Percentiles rank a stretch among this genome's conserved stretches.
Evolutionary conservation across 352 stramenopile genomes (phyloP).

Genomic region (Pythium aquatile): DNA sequence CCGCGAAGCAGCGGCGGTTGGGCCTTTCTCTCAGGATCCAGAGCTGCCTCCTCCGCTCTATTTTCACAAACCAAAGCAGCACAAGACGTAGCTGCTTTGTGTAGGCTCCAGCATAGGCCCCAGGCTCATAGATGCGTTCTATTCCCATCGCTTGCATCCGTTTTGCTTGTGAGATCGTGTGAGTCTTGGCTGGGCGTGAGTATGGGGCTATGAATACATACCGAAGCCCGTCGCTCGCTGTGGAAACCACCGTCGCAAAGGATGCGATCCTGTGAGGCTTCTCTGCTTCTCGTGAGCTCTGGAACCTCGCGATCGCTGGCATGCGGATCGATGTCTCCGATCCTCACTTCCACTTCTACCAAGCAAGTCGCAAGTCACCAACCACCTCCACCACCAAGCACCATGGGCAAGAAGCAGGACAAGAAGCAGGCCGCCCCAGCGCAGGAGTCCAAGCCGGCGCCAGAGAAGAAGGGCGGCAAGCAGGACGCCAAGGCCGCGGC

Average conservation of each 20-base stretch:
- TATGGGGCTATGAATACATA: neutral
- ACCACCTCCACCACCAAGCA: slow-evolving; percentile 3
- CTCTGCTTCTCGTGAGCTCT: neutral
- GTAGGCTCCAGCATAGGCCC: neutral
- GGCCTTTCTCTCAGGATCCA: neutral
- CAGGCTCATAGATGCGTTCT: neutral
- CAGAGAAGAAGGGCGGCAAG: slow-evolving; percentile 21
- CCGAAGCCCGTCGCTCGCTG: too few species aligned
- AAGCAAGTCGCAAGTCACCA: slow-evolving; percentile 6
- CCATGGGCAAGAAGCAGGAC: slow-evolving; percentile 3
- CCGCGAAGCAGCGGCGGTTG: neutral
- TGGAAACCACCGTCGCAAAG: neutral
- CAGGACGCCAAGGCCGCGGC: slow-evolving; percentile 12
- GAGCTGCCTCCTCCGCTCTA: slow-evolving; percentile 21
- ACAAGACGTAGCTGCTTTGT: neutral
- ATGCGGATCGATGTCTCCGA: neutral
- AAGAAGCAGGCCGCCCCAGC: slow-evolving; percentile 2
- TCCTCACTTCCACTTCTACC: slow-evolving; percentile 5
- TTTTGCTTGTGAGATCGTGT: slow-evolving; percentile 1
- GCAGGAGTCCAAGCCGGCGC: slow-evolving; percentile 7
- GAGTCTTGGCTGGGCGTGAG: neutral
- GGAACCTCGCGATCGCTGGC: neutral
- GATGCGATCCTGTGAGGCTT: slow-evolving; percentile 2
- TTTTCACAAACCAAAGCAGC: slow-evolving; percentile 19
- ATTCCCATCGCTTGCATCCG: neutral